phyloP scores from a whole-genome alignment of 306 rosid species.

The Canavalia ensiformis region DNA sequence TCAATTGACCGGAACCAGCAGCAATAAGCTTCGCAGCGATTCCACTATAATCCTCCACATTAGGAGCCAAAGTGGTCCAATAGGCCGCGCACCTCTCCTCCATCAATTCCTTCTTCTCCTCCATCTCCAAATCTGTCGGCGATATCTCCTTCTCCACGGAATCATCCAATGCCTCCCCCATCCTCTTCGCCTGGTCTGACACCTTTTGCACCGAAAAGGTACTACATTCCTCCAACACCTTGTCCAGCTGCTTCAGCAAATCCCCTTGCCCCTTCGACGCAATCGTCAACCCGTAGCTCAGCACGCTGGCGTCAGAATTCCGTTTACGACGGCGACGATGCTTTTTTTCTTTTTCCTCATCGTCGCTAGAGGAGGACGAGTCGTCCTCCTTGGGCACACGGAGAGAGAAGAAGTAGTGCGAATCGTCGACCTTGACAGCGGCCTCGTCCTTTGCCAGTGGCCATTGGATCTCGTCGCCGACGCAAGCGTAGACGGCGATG shows the following conservation, averaged over 20 bases:
- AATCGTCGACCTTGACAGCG: constrained; percentile 79
- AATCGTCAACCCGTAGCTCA: constrained; percentile 89
- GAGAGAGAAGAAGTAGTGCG: constrained; percentile 85
- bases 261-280: constrained; percentile 84
- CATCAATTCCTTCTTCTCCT: constrained; percentile 72
- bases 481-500: constrained; percentile 67
- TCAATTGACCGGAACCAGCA: constrained; percentile 76
- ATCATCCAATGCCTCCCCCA: constrained; percentile 72
- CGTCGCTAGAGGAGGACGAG: constrained; percentile 53
- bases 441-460: constrained; percentile 80
- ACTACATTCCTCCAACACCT: constrained; percentile 64
- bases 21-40: constrained; percentile 75
- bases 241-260: constrained; percentile 69
- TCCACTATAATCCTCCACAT: constrained; percentile 92
- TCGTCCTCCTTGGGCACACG: constrained; percentile 52
- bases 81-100: constrained; percentile 78
- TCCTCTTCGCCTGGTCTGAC: constrained; percentile 68
- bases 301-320: constrained; percentile 20
- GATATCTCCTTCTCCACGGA: constrained; percentile 70
- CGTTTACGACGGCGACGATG: background rate
- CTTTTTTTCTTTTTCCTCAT: constrained; percentile 35
- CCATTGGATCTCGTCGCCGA: constrained; percentile 82
- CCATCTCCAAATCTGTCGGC: constrained; percentile 66
- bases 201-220: constrained; percentile 73
- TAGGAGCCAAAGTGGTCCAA: constrained; percentile 98